Conservation (phyloP, 1,284 basidiomycete species). For the Uromyces viciae-fabae region DNA sequence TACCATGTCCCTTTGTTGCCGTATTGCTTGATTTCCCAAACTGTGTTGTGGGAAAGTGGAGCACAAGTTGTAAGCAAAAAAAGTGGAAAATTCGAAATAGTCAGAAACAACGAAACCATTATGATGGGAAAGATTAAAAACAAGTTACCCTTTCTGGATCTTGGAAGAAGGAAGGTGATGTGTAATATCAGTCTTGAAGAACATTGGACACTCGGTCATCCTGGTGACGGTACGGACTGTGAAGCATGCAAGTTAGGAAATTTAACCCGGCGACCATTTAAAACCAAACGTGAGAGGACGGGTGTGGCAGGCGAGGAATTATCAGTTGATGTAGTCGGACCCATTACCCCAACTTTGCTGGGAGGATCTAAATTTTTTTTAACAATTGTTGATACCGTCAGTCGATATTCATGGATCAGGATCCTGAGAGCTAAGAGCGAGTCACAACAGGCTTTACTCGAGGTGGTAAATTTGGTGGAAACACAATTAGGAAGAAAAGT, state of each 20-base stretch:
- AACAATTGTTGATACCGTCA: conserved; percentile 19
- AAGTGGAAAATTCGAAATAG: neutral
- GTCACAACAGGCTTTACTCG: too few relatives aligned
- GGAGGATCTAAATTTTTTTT: conserved; percentile 27
- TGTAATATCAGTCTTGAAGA: conserved; percentile 11
- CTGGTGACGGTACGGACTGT: conserved; percentile 1
- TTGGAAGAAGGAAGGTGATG: neutral
- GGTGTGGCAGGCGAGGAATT: neutral
- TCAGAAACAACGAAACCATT: neutral
- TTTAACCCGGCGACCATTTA: conserved; percentile 4
- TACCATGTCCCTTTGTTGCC: conserved; percentile 20
- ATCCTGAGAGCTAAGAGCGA: too few relatives aligned
- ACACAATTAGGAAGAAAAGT: too few relatives aligned
- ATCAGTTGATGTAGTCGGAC: conserved; percentile 27
- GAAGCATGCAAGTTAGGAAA: conserved; percentile 30
- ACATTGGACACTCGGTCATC: conserved; percentile 14
- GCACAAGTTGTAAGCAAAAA: neutral
- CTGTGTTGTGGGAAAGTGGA: conserved; percentile 4
- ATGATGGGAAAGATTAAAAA: conserved; percentile 18
- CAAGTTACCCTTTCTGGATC: neutral
- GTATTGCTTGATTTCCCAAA: conserved; percentile 23
- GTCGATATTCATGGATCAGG: conserved; percentile 14
- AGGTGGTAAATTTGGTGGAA: too few relatives aligned
- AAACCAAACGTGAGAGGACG: neutral
- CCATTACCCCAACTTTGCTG: conserved; percentile 18